phyloP scores from a whole-genome alignment of 768 basidiomycete genomes.

The Nevesoporus exiguus region DNA sequence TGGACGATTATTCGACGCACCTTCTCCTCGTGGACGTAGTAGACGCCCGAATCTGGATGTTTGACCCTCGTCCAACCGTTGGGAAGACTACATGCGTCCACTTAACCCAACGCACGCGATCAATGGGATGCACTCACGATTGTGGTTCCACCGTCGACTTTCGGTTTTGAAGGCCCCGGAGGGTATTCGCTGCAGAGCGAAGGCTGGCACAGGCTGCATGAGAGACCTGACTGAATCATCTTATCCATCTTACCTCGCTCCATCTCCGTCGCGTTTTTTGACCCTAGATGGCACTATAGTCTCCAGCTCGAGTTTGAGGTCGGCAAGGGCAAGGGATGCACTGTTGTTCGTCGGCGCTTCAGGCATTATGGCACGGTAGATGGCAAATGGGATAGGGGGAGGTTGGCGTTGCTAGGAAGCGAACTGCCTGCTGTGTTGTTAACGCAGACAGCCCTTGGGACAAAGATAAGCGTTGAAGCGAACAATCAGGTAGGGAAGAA shows the following conservation, averaged over 20 bases:
- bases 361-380: constrained; percentile 3
- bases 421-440: not conserved
- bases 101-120: too few species aligned
- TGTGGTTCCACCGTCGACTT: not conserved
- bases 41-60: constrained; percentile 34
- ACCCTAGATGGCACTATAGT: constrained; percentile 19
- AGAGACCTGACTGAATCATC: not conserved
- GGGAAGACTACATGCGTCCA: constrained; percentile 6
- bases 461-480: not conserved
- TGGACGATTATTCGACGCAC: constrained; percentile 17
- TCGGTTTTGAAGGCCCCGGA: constrained; percentile 13
- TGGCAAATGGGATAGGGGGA: not conserved
- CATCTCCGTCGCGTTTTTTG: not conserved
- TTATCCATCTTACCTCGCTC: constrained; percentile 11
- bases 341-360: not conserved
- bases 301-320: constrained; percentile 2
- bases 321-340: not conserved
- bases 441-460: not conserved
- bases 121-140: constrained; percentile 8
- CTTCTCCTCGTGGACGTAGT: constrained; percentile 31
- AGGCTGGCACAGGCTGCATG: not conserved
- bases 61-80: constrained; percentile 27
- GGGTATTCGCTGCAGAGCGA: constrained; percentile 13
- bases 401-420: not conserved
- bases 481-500: not conserved